Conservation (phyloP, 2,329 filamentous ascomycete genomes). For the Talaromyces sp. region DNA sequence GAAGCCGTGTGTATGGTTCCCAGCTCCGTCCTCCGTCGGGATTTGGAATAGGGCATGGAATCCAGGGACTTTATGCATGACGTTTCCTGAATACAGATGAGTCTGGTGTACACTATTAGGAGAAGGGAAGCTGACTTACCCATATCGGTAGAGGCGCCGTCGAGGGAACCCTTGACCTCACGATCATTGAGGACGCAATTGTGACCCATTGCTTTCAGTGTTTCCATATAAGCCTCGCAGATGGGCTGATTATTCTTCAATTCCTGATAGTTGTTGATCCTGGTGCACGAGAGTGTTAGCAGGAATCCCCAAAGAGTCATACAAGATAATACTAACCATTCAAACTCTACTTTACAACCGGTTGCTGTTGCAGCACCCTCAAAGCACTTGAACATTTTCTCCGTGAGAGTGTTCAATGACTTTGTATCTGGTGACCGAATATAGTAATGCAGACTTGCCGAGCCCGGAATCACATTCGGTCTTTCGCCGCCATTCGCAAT, state of each 20-base stretch:
- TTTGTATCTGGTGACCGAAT: constrained; percentile 46
- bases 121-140: constrained; percentile 11
- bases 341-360: constrained; percentile 35
- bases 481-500: constrained; percentile 55
- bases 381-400: constrained; percentile 35
- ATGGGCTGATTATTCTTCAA: constrained; percentile 33
- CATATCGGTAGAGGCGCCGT: constrained; percentile 27
- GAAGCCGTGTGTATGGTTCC: constrained; percentile 36
- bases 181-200: constrained; percentile 22
- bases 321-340: constrained; percentile 29
- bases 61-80: constrained; percentile 43
- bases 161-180: constrained; percentile 40
- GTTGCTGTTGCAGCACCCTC: constrained; percentile 38
- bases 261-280: constrained; percentile 33
- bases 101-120: not conserved
- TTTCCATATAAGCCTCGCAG: constrained; percentile 32
- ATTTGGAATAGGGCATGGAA: constrained; percentile 50
- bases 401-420: constrained; percentile 37
- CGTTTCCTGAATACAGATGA: constrained; percentile 35
- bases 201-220: constrained; percentile 32
- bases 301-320: not conserved
- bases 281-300: constrained; percentile 11
- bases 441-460: constrained; percentile 49
- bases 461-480: constrained; percentile 59
- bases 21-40: constrained; percentile 33